phyloP scores from a whole-genome alignment of 805 yeast genomes.

The Brettanomyces anomalus region DNA sequence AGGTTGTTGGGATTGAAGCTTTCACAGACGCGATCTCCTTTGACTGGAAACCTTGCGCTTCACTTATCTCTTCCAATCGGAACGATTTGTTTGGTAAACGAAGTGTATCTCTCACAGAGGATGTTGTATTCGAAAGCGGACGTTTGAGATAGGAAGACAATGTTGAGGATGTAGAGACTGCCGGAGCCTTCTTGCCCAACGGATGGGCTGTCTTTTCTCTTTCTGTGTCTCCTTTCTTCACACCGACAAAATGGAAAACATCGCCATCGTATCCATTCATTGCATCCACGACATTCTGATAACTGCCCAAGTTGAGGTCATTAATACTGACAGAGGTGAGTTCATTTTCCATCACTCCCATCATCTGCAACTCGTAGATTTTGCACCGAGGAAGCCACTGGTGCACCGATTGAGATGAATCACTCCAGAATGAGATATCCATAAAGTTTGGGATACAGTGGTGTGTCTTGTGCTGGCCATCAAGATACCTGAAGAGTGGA shows the following conservation, averaged over 20 bases:
- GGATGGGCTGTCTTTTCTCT: not conserved
- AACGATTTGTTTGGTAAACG: no score
- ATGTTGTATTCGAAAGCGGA: no score
- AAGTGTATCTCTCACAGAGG: no score
- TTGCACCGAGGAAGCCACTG: slow-evolving; percentile 94
- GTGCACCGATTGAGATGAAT: slow-evolving; percentile 29
- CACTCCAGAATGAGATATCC: slow-evolving; percentile 82
- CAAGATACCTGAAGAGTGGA: slow-evolving; percentile 73
- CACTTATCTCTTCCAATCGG: not conserved
- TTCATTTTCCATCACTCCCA: slow-evolving; percentile 95
- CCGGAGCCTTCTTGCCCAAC: no score
- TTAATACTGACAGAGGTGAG: slow-evolving; percentile 59
- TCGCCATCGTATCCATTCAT: slow-evolving; percentile 63
- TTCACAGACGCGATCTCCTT: slow-evolving; percentile 13
- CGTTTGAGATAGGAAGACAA: no score
- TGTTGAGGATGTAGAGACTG: no score
- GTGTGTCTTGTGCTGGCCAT: slow-evolving; percentile 37
- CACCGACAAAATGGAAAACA: slow-evolving; percentile 30
- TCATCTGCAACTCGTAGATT: slow-evolving; percentile 94
- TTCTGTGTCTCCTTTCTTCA: not conserved
- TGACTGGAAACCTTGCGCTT: slow-evolving; percentile 12
- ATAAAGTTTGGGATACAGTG: slow-evolving; percentile 94
- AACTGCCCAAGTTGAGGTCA: slow-evolving; percentile 33
- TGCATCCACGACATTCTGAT: slow-evolving; percentile 39
- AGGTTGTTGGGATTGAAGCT: slow-evolving; percentile 25